Evolutionary conservation across 2,329 filamentous ascomycete genomes (phyloP), one percentile per base, ranked within the genome.

Genomic region (Triangularia verruculosa): DNA sequence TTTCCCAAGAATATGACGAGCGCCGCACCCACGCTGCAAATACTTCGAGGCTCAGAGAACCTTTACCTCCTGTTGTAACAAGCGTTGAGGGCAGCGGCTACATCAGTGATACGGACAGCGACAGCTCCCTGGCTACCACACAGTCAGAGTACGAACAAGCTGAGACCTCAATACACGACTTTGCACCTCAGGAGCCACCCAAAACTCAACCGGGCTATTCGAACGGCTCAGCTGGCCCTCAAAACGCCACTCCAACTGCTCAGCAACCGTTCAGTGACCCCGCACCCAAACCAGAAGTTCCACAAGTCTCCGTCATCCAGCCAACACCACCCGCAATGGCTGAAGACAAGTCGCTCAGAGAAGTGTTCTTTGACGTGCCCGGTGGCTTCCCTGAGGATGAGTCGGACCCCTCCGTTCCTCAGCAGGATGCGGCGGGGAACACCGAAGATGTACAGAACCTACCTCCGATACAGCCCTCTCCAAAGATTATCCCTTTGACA

Each of bases 21-120:
- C 77, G 77, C 5, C 75, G 79, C 3, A 84, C 81, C 65, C 82
- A 83, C 63, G 78, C 78, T 55, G 82, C 84, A 25, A 86, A 87
- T 64, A 85, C 81, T 12, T 84, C 83, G 7, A 81, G 81, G 68
- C 82, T 81, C 66, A 79, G 84, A 59, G 85, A 90, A 66, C 89
- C 91, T 15, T 74, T 92, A 32, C 87, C 90, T 4, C 89, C 89
- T 0, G 83, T 91, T 15, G 87, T 91, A 12, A 89, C 88, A 0
- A 88, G 87, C 1, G 83, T 89, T 17, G 89, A 93, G 71, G 86
- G 84, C 9, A 83, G 77, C 61, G 88, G 85, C 1, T 87, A 90
- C 67, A 76, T 80, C 13, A 90, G 87, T 13, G 86, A 89, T 63
- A 85, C 81, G 67, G 76, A 80, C 13, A 90, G 87, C 13, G 86